Conservation (phyloP, 768 basidiomycete genomes). For the Termitomyces sp. region DNA sequence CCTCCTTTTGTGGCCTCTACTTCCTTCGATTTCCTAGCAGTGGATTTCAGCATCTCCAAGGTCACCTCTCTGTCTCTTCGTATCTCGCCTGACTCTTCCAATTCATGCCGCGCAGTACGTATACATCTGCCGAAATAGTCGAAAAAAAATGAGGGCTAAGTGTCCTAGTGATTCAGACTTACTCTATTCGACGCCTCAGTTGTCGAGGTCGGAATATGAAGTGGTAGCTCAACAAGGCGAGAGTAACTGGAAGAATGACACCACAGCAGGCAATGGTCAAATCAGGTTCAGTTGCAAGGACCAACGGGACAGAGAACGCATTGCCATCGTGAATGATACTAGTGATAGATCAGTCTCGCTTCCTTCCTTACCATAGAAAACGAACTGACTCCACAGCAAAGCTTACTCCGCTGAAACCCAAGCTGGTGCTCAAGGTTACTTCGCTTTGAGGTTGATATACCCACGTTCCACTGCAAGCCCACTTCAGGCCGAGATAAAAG, state of each 20-base stretch:
- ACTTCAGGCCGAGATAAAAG: conserved; percentile 33
- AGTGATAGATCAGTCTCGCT: conserved; percentile 4
- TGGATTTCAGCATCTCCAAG: conserved; percentile 56
- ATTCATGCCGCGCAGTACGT: conserved; percentile 53
- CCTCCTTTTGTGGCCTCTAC: conserved; percentile 66
- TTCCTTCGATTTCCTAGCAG: conserved; percentile 57
- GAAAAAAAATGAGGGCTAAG: background rate
- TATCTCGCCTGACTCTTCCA: conserved; percentile 60
- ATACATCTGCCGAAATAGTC: conserved; percentile 47
- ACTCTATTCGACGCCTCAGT: conserved; percentile 49
- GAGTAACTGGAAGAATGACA: conserved; percentile 49
- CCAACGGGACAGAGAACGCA: conserved; percentile 49
- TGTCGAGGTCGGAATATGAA: conserved; percentile 53
- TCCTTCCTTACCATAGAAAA: background rate
- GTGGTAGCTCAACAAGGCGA: conserved; percentile 45
- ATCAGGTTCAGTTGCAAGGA: conserved; percentile 47
- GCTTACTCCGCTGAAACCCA: conserved; percentile 42
- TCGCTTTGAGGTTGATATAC: conserved; percentile 28
- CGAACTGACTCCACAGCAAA: conserved; percentile 51
- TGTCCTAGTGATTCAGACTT: conserved; percentile 16
- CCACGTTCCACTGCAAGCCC: conserved; percentile 46
- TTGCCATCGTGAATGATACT: conserved; percentile 58
- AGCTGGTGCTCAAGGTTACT: conserved; percentile 39
- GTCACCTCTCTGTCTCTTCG: conserved; percentile 62
- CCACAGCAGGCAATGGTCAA: conserved; percentile 42